Conservation (phyloP, 148 eudicot genomes). For the Rheum nobile region DNA sequence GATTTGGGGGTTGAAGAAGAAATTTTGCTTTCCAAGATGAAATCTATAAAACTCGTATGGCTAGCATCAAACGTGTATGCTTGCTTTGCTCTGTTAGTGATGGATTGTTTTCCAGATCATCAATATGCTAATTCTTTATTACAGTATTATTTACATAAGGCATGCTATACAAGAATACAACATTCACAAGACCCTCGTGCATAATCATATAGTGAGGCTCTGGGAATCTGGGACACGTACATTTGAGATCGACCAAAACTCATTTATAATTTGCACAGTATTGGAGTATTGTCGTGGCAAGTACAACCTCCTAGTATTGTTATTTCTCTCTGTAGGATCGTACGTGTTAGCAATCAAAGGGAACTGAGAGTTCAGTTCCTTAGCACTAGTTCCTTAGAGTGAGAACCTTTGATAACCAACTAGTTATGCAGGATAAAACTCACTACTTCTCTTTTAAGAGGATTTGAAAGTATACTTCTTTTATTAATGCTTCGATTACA, state of each 20-base stretch:
- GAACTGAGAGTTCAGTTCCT: too few species aligned
- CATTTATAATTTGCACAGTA: constrained; percentile 90
- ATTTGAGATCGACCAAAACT: constrained; percentile 92
- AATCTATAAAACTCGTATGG: constrained; percentile 81
- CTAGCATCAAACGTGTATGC: constrained; percentile 70
- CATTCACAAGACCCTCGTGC: constrained; percentile 92
- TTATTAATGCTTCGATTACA: too few species aligned
- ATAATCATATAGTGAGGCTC: constrained; percentile 84
- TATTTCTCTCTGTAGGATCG: too few species aligned
- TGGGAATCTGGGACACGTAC: too few species aligned
- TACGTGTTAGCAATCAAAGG: too few species aligned
- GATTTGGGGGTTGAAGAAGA: constrained; percentile 64
- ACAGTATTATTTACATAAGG: constrained; percentile 46
- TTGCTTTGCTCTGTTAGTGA: neutral
- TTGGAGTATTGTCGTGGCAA: constrained; percentile 90
- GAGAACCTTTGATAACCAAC: too few species aligned
- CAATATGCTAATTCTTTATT: neutral
- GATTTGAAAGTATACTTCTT: too few species aligned
- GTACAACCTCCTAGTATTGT: constrained; percentile 6
- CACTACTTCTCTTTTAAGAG: too few species aligned
- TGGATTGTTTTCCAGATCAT: neutral
- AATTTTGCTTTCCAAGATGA: constrained; percentile 68
- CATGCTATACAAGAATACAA: constrained; percentile 97
- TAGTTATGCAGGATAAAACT: too few species aligned
- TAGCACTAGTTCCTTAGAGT: too few species aligned